phyloP scores from a whole-genome alignment of 1,139 yeast species.

The Arxiozyma heterogenica region DNA sequence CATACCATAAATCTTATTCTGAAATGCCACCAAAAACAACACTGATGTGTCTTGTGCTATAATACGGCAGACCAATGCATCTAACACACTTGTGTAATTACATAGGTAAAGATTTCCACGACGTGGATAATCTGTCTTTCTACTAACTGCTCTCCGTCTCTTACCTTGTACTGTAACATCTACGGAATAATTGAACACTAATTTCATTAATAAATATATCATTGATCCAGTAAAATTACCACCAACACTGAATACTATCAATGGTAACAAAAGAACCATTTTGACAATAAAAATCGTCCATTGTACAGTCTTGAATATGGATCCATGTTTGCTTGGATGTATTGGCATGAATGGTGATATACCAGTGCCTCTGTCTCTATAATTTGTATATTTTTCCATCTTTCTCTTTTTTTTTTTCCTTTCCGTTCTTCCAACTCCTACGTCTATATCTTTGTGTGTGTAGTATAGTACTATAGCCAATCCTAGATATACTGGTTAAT shows the following conservation, averaged over 20 bases:
- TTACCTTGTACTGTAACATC: constrained; percentile 44
- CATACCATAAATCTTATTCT: constrained; percentile 35
- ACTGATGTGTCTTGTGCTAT: constrained; percentile 32
- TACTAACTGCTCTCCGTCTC: constrained; percentile 36
- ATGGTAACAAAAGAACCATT: constrained; percentile 5
- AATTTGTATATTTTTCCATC: constrained; percentile 69
- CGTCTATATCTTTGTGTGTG: too few species aligned
- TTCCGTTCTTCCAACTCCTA: too few species aligned
- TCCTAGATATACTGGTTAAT: too few species aligned
- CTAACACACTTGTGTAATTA: constrained; percentile 52
- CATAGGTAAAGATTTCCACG: constrained; percentile 36
- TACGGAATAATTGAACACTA: constrained; percentile 25
- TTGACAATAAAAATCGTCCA: constrained; percentile 1
- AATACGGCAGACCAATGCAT: constrained; percentile 35
- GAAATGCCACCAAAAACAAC: constrained; percentile 39
- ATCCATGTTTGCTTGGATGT: neutral
- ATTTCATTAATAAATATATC: constrained; percentile 15
- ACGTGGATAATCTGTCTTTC: constrained; percentile 35
- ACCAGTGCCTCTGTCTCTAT: constrained; percentile 79
- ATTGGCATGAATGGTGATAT: constrained; percentile 64
- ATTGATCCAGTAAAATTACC: constrained; percentile 4
- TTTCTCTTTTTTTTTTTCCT: neutral
- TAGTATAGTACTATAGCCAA: too few species aligned
- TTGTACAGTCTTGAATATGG: neutral
- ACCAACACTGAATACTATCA: constrained; percentile 13